phyloP scores from a whole-genome alignment of 2,329 filamentous ascomycete species.

The Lachnellula hyalina region DNA sequence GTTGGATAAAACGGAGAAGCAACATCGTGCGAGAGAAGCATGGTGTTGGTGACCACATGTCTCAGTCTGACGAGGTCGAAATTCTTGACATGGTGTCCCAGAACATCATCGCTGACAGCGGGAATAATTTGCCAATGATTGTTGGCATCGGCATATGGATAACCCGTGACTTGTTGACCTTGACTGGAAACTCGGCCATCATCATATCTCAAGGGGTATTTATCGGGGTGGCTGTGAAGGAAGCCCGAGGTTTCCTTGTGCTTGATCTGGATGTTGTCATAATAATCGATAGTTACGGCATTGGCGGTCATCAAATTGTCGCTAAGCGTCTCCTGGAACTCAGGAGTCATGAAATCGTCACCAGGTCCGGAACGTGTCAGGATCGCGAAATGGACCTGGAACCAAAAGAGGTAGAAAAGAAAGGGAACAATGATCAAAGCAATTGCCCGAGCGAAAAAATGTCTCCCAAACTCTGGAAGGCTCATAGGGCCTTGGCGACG shows the following conservation, averaged over 20 bases:
- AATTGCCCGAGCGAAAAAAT: slow-evolving; percentile 81
- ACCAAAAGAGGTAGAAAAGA: slow-evolving; percentile 99
- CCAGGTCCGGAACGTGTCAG: slow-evolving; percentile 84
- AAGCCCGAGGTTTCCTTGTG: slow-evolving; percentile 98
- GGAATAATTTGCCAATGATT: slow-evolving; percentile 96
- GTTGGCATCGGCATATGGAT: slow-evolving; percentile 97
- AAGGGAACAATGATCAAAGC: slow-evolving; percentile 88
- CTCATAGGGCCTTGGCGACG: slow-evolving; percentile 75
- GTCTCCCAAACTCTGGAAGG: slow-evolving; percentile 76
- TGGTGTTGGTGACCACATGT: slow-evolving; percentile 78
- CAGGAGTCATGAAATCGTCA: slow-evolving; percentile 97
- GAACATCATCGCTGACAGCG: slow-evolving; percentile 49
- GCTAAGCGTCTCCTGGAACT: slow-evolving; percentile 94
- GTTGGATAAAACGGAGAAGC: slow-evolving; percentile 94
- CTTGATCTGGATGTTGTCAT: slow-evolving; percentile 77
- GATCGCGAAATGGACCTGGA: slow-evolving; percentile 97
- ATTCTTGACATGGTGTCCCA: slow-evolving; percentile 67
- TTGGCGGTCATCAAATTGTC: slow-evolving; percentile 92
- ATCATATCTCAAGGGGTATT: slow-evolving; percentile 90
- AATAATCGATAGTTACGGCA: slow-evolving; percentile 82
- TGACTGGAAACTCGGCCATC: slow-evolving; percentile 97
- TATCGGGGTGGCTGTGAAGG: slow-evolving; percentile 86
- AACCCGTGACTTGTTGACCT: slow-evolving; percentile 95
- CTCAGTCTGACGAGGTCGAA: slow-evolving; percentile 81
- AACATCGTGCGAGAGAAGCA: slow-evolving; percentile 91